phyloP scores from a whole-genome alignment of 208 protist genomes.

The Lotmaria passim region DNA sequence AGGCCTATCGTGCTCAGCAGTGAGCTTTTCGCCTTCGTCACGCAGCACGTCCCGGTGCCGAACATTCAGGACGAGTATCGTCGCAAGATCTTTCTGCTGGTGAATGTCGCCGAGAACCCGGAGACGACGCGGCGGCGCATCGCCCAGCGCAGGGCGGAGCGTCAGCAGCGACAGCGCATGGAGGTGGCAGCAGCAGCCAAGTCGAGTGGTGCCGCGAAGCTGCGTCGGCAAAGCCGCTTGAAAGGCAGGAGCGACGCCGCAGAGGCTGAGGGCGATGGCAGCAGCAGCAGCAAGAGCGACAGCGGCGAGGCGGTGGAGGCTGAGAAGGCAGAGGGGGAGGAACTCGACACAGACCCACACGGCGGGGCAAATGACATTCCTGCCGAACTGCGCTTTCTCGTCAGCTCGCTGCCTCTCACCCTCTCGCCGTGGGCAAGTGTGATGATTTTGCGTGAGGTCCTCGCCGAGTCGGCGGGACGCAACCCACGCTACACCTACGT shows the following conservation, averaged over 20 bases:
- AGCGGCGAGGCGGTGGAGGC: slow-evolving; percentile 1
- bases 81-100: slow-evolving; percentile 89
- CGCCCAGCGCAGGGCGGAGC: slow-evolving; percentile 20
- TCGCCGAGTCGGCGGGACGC: slow-evolving; percentile 81
- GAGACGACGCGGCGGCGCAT: slow-evolving; percentile 46
- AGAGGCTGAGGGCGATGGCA: background rate
- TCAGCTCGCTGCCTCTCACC: slow-evolving; percentile 82
- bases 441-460: slow-evolving; percentile 88
- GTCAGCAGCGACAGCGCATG: background rate
- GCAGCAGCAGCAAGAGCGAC: background rate
- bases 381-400: slow-evolving; percentile 83
- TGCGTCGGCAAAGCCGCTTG: slow-evolving; percentile 3
- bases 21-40: slow-evolving; percentile 80
- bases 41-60: slow-evolving; percentile 73
- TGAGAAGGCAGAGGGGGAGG: background rate
- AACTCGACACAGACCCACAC: slow-evolving; percentile 33
- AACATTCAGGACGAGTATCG: slow-evolving; percentile 93
- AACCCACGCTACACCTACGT: slow-evolving; percentile 91
- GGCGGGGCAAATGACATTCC: slow-evolving; percentile 71
- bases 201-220: background rate
- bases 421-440: slow-evolving; percentile 87
- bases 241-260: background rate
- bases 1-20: slow-evolving; percentile 74
- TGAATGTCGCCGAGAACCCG: slow-evolving; percentile 80
- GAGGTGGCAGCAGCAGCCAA: background rate